These are phyloP conservation scores for Pichia norvegensis DNA, from an alignment of 1,139 yeast genomes.

Conservation along the genomic window DNA sequence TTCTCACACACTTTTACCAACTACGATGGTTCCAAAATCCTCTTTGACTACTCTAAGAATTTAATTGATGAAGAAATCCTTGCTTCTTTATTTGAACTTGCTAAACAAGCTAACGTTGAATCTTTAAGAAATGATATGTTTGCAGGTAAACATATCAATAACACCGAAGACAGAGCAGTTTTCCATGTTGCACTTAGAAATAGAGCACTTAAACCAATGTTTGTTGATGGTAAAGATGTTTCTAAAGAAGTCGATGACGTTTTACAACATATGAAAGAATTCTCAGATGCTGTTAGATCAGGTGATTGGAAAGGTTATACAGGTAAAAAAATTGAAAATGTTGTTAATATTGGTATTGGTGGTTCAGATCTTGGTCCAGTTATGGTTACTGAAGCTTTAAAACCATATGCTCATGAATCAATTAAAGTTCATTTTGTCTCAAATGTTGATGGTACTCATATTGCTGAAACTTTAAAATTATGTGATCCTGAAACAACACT, in stretches of 20 bases:
- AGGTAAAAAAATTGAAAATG: slow-evolving; percentile 86
- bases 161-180: slow-evolving; percentile 94
- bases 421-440: slow-evolving; percentile 87
- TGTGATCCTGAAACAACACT: slow-evolving; percentile 86
- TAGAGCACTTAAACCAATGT: slow-evolving; percentile 73
- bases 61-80: slow-evolving; percentile 79
- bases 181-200: slow-evolving; percentile 95
- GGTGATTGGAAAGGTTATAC: slow-evolving; percentile 97
- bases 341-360: slow-evolving; percentile 97
- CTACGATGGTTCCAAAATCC: slow-evolving; percentile 77
- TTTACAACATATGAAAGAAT: slow-evolving; percentile 91
- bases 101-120: slow-evolving; percentile 86
- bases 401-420: slow-evolving; percentile 73
- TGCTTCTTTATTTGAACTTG: slow-evolving; percentile 60
- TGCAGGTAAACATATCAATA: slow-evolving; percentile 86
- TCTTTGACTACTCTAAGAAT: slow-evolving; percentile 94
- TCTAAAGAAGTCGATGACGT: slow-evolving; percentile 86
- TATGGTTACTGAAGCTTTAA: slow-evolving; percentile 97
- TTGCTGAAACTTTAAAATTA: slow-evolving; percentile 77
- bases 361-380: slow-evolving; percentile 99
- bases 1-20: slow-evolving; percentile 70
- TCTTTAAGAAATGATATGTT: slow-evolving; percentile 84
- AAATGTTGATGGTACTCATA: slow-evolving; percentile 96
- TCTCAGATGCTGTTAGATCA: slow-evolving; percentile 78
- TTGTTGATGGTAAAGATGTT: slow-evolving; percentile 83